Conservation (phyloP, 495 filamentous ascomycete species). For the Umbilicaria muhlenbergii region DNA sequence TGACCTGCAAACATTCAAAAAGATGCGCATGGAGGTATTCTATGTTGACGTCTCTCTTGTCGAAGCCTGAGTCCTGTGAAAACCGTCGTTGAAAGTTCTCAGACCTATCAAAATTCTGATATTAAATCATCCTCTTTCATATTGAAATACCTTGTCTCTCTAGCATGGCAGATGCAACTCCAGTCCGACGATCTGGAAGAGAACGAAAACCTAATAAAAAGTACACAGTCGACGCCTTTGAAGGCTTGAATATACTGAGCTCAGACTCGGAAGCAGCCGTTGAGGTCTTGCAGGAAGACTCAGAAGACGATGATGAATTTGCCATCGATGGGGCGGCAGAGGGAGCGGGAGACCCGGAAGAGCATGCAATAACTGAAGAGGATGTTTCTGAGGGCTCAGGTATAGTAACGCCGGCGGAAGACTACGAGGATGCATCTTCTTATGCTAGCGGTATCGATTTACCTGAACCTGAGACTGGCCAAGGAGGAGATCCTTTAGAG, state of each 20-base stretch:
- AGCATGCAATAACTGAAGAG: constrained; percentile 5
- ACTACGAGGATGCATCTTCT: constrained; percentile 11
- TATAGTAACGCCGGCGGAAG: constrained; percentile 11
- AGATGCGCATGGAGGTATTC: no score
- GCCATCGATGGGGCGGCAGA: neutral
- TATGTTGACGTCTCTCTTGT: no score
- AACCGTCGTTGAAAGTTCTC: no score
- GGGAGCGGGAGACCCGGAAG: neutral
- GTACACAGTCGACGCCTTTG: constrained; percentile 9
- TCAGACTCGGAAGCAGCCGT: constrained; percentile 12
- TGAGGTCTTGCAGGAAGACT: neutral
- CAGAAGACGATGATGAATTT: constrained; percentile 6
- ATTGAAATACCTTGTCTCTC: no score
- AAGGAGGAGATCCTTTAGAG: neutral
- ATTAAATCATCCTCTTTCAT: no score
- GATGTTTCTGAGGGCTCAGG: constrained; percentile 13
- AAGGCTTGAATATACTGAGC: constrained; percentile 7
- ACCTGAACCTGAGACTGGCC: neutral
- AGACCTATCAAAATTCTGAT: no score
- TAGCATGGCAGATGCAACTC: neutral
- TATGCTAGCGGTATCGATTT: constrained; percentile 1
- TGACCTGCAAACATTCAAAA: no score
- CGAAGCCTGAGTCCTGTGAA: no score
- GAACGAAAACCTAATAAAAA: constrained; percentile 12
- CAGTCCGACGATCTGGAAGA: constrained; percentile 13